phyloP scores from a whole-genome alignment of 108 stramenopile genomes.

The Thalassiosira profunda region DNA sequence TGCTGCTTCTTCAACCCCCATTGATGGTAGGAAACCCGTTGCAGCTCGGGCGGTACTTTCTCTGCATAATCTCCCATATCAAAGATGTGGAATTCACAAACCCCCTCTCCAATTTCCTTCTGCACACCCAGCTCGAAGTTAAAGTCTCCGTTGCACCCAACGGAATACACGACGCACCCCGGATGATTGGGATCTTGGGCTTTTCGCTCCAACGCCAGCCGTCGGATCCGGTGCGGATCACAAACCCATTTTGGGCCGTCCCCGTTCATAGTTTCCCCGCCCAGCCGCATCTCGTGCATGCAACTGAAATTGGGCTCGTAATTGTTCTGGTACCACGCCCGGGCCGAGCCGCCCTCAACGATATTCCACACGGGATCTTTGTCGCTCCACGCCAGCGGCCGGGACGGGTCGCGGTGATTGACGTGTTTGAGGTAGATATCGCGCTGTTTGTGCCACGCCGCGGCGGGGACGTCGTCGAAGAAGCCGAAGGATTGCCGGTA shows the following conservation, averaged over 20 bases:
- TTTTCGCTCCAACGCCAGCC: background rate
- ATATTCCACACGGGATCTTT: background rate
- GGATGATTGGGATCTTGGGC: slow-evolving; percentile 9
- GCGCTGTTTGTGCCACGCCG: background rate
- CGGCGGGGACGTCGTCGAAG: slow-evolving; percentile 8
- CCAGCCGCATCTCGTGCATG: slow-evolving; percentile 15
- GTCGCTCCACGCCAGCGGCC: background rate
- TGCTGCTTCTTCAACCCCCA: background rate
- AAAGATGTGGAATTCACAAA: slow-evolving; percentile 46
- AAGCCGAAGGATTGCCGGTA: slow-evolving; percentile 6
- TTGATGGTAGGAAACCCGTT: slow-evolving; percentile 6
- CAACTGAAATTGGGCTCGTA: slow-evolving; percentile 55
- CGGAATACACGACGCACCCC: slow-evolving; percentile 48
- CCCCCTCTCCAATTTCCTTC: slow-evolving; percentile 9
- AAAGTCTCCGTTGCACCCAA: slow-evolving; percentile 50
- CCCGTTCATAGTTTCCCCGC: slow-evolving; percentile 12
- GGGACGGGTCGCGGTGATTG: background rate
- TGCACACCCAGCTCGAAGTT: slow-evolving; percentile 44
- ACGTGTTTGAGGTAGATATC: background rate
- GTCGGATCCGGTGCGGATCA: slow-evolving; percentile 44
- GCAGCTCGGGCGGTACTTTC: background rate
- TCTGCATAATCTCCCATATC: slow-evolving; percentile 4
- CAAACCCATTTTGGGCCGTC: slow-evolving; percentile 58
- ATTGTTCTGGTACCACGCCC: slow-evolving; percentile 32
- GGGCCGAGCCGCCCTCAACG: background rate